Percentiles rank a stretch among this genome's conserved stretches.
Conservation (phyloP, 176 grass and related monocot species). For the Carex kokanica region DNA sequence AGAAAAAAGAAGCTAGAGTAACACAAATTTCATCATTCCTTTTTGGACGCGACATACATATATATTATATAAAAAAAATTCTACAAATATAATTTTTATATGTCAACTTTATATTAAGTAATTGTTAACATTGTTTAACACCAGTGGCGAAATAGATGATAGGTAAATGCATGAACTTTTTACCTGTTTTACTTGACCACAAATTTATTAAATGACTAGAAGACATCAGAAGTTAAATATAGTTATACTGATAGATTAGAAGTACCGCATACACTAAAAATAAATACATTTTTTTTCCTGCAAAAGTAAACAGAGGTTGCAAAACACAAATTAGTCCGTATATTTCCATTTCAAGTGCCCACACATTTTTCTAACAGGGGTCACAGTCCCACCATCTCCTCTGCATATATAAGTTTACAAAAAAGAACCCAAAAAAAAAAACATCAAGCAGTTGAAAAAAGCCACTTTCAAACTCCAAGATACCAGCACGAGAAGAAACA, state of each 20-base stretch:
- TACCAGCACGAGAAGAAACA: not conserved
- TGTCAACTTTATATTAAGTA: not conserved
- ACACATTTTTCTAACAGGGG: not conserved
- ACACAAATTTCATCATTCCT: not conserved
- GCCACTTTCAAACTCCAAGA: slow-evolving; percentile 9
- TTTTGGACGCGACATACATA: not conserved
- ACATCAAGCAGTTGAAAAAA: slow-evolving; percentile 12
- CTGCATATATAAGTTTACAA: slow-evolving; percentile 29
- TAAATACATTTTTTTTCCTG: not conserved
- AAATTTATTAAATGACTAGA: not conserved
- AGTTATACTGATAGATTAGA: not conserved
- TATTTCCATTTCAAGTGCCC: not conserved
- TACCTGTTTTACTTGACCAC: not conserved
- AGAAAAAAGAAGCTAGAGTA: too few species aligned
- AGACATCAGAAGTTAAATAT: not conserved
- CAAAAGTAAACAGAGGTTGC: not conserved
- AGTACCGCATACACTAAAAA: not conserved
- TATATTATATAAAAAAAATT: too few species aligned
- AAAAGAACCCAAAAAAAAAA: slow-evolving; percentile 12
- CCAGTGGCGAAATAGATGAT: not conserved
- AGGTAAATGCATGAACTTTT: not conserved
- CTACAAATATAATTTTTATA: not conserved
- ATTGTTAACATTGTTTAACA: not conserved
- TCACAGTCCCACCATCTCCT: slow-evolving; percentile 48
- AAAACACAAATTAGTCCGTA: slow-evolving; percentile 16